A percentile compares a stretch with the other conserved stretches of the same genome.
These are phyloP conservation scores for Aspergillus olivimuriae DNA, from an alignment of 495 filamentous ascomycete species.

Conservation along the genomic window DNA sequence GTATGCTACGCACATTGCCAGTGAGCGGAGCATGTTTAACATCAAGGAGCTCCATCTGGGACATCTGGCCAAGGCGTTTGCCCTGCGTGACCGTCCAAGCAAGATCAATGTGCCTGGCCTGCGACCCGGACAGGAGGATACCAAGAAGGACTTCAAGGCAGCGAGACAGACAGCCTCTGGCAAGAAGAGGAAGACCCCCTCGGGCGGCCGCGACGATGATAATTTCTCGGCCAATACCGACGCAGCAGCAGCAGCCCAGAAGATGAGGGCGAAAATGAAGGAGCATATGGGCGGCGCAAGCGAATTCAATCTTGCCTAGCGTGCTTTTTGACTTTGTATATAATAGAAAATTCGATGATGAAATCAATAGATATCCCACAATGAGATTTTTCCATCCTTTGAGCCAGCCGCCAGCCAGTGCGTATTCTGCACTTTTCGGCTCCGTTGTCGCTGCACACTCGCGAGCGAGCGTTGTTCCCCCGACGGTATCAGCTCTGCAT, in stretches of 20 bases:
- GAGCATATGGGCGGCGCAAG: constrained; percentile 64
- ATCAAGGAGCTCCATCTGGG: constrained; percentile 85
- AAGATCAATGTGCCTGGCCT: constrained; percentile 71
- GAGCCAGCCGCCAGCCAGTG: constrained; percentile 90
- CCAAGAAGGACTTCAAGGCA: constrained; percentile 44
- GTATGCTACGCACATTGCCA: constrained; percentile 85
- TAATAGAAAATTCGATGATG: constrained; percentile 21
- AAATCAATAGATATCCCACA: constrained; percentile 89
- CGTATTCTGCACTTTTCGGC: constrained; percentile 55
- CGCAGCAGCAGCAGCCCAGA: constrained; percentile 58
- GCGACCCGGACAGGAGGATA: constrained; percentile 35
- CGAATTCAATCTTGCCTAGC: constrained; percentile 84
- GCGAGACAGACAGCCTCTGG: constrained; percentile 26
- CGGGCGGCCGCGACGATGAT: constrained; percentile 27
- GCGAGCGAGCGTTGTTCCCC: constrained; percentile 24
- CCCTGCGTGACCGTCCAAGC: constrained; percentile 77
- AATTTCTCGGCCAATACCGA: constrained; percentile 33
- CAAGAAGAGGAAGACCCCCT: constrained; percentile 31
- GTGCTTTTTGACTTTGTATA: constrained; percentile 13
- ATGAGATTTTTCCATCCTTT: constrained; percentile 92
- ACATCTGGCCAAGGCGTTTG: constrained; percentile 91
- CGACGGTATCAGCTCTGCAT: constrained; percentile 3
- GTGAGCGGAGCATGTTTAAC: constrained; percentile 79
- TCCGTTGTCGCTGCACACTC: constrained; percentile 55
- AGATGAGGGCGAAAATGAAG: constrained; percentile 79